These are phyloP conservation scores for Tylopilus sp. DNA, from an alignment of 768 basidiomycete genomes.

Conservation along the genomic window DNA sequence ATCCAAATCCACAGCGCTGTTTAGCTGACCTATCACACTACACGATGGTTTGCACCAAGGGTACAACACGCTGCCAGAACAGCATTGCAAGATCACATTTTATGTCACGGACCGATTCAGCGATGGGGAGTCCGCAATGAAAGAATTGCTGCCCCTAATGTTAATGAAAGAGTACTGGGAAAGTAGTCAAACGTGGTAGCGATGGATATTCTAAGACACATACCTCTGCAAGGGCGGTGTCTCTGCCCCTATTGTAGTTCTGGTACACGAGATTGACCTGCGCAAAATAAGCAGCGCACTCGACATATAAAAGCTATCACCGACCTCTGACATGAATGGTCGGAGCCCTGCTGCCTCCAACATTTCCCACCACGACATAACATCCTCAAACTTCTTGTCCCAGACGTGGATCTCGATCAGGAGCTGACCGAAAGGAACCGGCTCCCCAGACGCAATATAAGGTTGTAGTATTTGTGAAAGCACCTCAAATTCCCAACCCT, in stretches of 20 bases:
- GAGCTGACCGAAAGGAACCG: slow-evolving; percentile 46
- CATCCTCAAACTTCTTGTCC: slow-evolving; percentile 34
- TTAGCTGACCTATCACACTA: background rate
- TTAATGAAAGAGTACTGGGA: slow-evolving; percentile 54
- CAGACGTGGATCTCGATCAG: slow-evolving; percentile 44
- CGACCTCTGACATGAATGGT: slow-evolving; percentile 44
- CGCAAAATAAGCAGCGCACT: slow-evolving; percentile 3
- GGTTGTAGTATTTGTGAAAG: slow-evolving; percentile 39
- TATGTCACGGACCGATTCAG: slow-evolving; percentile 15
- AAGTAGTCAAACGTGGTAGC: slow-evolving; percentile 1
- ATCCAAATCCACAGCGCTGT: slow-evolving; percentile 21
- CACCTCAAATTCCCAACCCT: slow-evolving; percentile 47
- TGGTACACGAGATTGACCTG: slow-evolving; percentile 57
- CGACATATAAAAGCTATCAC: background rate
- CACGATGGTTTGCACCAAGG: background rate
- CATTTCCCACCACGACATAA: slow-evolving; percentile 44
- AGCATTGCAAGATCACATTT: background rate
- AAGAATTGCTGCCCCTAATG: slow-evolving; percentile 46
- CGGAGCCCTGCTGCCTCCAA: slow-evolving; percentile 46
- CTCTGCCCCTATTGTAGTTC: slow-evolving; percentile 48
- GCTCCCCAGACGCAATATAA: slow-evolving; percentile 32
- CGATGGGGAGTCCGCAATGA: slow-evolving; percentile 32
- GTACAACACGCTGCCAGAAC: slow-evolving; percentile 2
- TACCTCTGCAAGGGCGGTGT: slow-evolving; percentile 50
- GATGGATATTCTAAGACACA: background rate